These are phyloP conservation scores for Botrytis deweyae DNA, from an alignment of 2,329 filamentous ascomycete genomes.

Conservation along the genomic window DNA sequence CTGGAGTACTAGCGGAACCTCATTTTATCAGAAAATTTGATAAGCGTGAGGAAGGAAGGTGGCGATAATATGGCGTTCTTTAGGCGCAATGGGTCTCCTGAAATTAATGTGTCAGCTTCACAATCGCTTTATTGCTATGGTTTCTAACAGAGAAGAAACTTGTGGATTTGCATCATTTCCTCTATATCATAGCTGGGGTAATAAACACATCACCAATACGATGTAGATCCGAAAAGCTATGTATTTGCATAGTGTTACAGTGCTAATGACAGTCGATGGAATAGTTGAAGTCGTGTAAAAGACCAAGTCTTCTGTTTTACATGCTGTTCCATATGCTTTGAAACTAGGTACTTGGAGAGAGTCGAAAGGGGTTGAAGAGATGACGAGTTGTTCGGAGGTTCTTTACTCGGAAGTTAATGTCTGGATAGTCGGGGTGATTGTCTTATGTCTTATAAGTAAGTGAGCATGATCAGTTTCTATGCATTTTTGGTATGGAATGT, in stretches of 20 bases:
- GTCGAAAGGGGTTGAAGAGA: background rate
- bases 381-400: background rate
- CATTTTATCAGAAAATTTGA: background rate
- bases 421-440: background rate
- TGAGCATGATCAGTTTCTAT: rapidly evolving
- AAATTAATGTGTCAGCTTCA: slow-evolving; percentile 62
- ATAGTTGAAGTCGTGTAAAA: slow-evolving; percentile 46
- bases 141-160: slow-evolving; percentile 36
- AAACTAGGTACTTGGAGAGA: slow-evolving; percentile 45
- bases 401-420: background rate
- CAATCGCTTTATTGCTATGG: slow-evolving; percentile 47
- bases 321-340: slow-evolving; percentile 52
- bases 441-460: background rate
- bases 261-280: slow-evolving; percentile 52
- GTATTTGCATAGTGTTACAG: slow-evolving; percentile 52
- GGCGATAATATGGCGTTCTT: slow-evolving; percentile 31
- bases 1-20: background rate
- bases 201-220: slow-evolving; percentile 53
- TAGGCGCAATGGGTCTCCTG: slow-evolving; percentile 57
- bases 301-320: slow-evolving; percentile 44
- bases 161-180: slow-evolving; percentile 55
- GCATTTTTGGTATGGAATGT: background rate
- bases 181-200: slow-evolving; percentile 58
- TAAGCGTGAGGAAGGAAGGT: slow-evolving; percentile 9
- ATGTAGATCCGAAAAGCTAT: slow-evolving; percentile 51